phyloP scores from a whole-genome alignment of 495 filamentous ascomycete species.

The Oidiodendron maius region DNA sequence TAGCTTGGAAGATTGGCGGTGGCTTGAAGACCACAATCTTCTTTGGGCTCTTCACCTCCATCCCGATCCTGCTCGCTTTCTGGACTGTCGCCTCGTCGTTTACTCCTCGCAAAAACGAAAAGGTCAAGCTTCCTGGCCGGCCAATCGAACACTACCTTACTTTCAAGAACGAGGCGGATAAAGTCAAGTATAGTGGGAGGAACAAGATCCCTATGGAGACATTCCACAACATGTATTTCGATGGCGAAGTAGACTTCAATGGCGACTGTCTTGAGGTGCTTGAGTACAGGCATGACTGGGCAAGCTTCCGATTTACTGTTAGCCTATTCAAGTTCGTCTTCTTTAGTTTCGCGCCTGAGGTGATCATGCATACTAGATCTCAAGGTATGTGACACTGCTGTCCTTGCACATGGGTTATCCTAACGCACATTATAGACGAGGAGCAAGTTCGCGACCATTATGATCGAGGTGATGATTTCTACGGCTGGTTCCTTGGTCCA shows the following conservation, averaged over 20 bases:
- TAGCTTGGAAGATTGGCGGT: slow-evolving; percentile 63
- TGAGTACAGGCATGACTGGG: slow-evolving; percentile 85
- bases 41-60: slow-evolving; percentile 55
- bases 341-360: slow-evolving; percentile 63
- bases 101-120: slow-evolving; percentile 72
- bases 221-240: slow-evolving; percentile 85
- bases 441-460: slow-evolving; percentile 83
- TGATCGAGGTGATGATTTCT: slow-evolving; percentile 82
- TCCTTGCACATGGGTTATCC: not conserved
- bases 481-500: slow-evolving; percentile 80
- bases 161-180: slow-evolving; percentile 72
- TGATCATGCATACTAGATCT: slow-evolving; percentile 69
- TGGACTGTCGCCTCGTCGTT: slow-evolving; percentile 63
- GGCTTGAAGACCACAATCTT: slow-evolving; percentile 69
- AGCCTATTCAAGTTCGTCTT: slow-evolving; percentile 64
- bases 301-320: slow-evolving; percentile 69
- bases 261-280: slow-evolving; percentile 71
- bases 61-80: slow-evolving; percentile 66
- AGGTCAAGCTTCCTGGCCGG: slow-evolving; percentile 67
- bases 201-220: slow-evolving; percentile 81
- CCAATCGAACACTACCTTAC: slow-evolving; percentile 79
- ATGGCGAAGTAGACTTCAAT: slow-evolving; percentile 78
- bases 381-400: slow-evolving; percentile 46
- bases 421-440: slow-evolving; percentile 49
- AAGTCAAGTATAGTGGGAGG: slow-evolving; percentile 64